Evolutionary conservation across 2,329 filamentous ascomycete species (phyloP), one percentile per base, ranked within the genome.

Genomic region (Amesomyces nigricolor): DNA sequence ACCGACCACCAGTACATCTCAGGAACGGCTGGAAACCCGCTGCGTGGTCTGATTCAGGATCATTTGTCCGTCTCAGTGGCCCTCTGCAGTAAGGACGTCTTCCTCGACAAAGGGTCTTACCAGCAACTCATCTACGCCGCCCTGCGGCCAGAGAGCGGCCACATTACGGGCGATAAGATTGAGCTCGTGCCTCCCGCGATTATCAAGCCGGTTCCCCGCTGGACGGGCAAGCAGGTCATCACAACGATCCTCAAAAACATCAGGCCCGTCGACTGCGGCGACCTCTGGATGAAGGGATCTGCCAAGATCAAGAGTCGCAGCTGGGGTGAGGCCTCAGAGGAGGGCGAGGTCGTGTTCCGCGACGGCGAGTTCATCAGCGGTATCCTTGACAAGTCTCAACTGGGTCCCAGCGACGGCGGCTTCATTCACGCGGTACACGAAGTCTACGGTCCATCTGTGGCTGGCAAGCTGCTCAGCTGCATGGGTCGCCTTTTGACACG

Each of bases 1-100:
- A 96, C 94, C 2, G 92, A 99, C 69, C 91, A 96, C 67, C 94
- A 99, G 66, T 99, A 99, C 68, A 81, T 99, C 37, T 95, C 91
- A 35, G 89, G 88, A 17, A 99, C 94, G 3, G 89, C 90, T 14
- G 94, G 94, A 54, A 95, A 96, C 67, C 94, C 94, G 0, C 78
- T 99, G 14, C 82, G 94, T 78, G 94, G 94, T 82, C 75, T 99
- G 50, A 99, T 99, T 72, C 95, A 99, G 72, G 94, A 99, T 78
- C 94, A 99, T 71, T 88, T 99, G 58, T 96, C 92, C 2, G 92
- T 99, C 68, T 91, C 89, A 44, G 89, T 96, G 3, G 87, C 87
- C 71, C 81, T 99, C 54, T 96, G 91, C 55, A 95, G 86, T 70
- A 86, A 89, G 65, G 94, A 99, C 70, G 89, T 88, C 3, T 92